Evolutionary conservation across 192 early-diverging fungal genomes (phyloP).

Genomic region (Hyaloraphidium curvatum): DNA sequence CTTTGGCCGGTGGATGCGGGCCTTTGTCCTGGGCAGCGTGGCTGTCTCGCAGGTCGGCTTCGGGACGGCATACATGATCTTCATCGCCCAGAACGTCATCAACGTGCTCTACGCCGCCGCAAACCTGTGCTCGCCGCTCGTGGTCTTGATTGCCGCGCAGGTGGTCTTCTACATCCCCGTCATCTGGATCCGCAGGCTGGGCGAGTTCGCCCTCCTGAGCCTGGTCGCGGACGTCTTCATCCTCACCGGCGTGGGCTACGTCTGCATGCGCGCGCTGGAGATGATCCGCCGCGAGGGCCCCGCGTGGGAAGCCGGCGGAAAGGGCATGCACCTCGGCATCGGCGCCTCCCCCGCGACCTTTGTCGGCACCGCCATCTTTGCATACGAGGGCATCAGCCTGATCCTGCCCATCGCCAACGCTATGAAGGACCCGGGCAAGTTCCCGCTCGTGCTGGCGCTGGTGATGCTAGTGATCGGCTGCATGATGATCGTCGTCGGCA

Average conservation of each 20-base stretch:
- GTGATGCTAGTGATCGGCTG: constrained; percentile 60
- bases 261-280: background rate
- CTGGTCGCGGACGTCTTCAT: constrained; percentile 87
- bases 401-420: constrained; percentile 66
- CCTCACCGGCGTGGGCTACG: constrained; percentile 62
- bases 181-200: background rate
- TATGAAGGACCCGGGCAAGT: constrained; percentile 84
- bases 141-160: background rate
- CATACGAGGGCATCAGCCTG: constrained; percentile 76
- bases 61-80: constrained; percentile 34
- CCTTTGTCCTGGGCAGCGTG: constrained; percentile 31
- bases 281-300: background rate
- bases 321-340: constrained; percentile 9
- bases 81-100: constrained; percentile 65
- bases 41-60: constrained; percentile 41
- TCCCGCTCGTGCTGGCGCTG: constrained; percentile 57
- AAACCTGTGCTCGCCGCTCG: too few relatives aligned
- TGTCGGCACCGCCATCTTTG: constrained; percentile 85
- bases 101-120: constrained; percentile 23
- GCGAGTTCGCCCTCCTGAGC: background rate
- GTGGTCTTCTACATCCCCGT: background rate
- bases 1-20: constrained; percentile 24
- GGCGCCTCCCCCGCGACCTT: constrained; percentile 70
- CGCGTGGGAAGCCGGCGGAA: background rate
- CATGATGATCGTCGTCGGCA: constrained; percentile 63